Conservation (phyloP, 148 eudicot genomes). For the Bassia scoparia region DNA sequence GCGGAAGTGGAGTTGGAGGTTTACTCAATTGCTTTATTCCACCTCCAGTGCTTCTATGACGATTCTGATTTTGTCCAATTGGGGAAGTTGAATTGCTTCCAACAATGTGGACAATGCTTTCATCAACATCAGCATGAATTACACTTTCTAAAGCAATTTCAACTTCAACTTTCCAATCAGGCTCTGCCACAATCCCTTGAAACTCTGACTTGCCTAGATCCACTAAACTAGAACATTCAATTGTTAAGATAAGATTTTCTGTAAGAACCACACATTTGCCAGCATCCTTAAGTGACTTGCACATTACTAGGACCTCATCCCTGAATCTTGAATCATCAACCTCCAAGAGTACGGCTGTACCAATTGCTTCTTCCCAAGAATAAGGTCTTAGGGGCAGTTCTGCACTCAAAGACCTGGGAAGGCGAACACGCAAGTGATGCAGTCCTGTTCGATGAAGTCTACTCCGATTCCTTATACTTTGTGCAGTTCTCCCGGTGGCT, state of each 20-base stretch:
- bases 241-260: constrained; percentile 51
- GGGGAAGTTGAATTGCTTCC: constrained; percentile 65
- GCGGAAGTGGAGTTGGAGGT: constrained; percentile 53
- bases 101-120: constrained; percentile 64
- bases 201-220: constrained; percentile 57
- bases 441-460: constrained; percentile 60
- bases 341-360: constrained; percentile 56
- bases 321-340: constrained; percentile 48
- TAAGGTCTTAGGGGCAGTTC: constrained; percentile 70
- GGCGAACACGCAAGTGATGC: constrained; percentile 65
- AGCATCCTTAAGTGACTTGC: constrained; percentile 59
- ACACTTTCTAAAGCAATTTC: constrained; percentile 71
- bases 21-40: constrained; percentile 43
- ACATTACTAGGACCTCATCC: constrained; percentile 57
- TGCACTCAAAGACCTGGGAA: constrained; percentile 72
- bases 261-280: constrained; percentile 66
- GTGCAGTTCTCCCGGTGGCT: constrained; percentile 93
- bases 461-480: constrained; percentile 88
- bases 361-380: constrained; percentile 95
- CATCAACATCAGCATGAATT: constrained; percentile 64
- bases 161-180: constrained; percentile 60
- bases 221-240: constrained; percentile 58
- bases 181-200: constrained; percentile 72
- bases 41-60: constrained; percentile 34
- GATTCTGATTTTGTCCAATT: constrained; percentile 47